Percentiles rank a stretch among this genome's conserved stretches.
phyloP scores from a whole-genome alignment of 2,329 filamentous ascomycete species.

The Neofusicoccum umdonicola region DNA sequence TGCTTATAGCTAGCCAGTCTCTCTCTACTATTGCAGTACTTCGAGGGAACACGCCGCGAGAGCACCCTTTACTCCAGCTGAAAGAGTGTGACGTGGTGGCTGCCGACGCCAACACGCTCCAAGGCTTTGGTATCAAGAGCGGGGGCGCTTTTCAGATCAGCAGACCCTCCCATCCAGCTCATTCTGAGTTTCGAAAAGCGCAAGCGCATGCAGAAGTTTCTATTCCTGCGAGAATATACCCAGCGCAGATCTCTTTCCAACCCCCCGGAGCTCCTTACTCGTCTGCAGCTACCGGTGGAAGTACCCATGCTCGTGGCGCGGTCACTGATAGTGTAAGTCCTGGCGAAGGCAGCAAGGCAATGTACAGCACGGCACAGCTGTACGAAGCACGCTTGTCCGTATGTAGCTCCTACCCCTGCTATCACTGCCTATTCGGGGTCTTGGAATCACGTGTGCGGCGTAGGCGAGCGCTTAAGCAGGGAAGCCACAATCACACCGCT shows the following conservation, averaged over 20 bases:
- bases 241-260: not conserved
- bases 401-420: not conserved
- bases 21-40: too few species aligned
- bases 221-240: not conserved
- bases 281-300: too few species aligned
- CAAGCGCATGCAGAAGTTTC: not conserved
- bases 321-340: not conserved
- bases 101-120: not conserved
- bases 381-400: not conserved
- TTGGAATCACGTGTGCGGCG: conserved; percentile 8
- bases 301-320: not conserved
- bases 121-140: not conserved
- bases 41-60: too few species aligned
- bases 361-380: not conserved
- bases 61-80: not conserved
- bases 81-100: not conserved
- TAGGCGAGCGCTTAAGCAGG: conserved; percentile 5
- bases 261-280: not conserved
- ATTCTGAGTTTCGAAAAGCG: not conserved
- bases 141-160: not conserved
- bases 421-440: not conserved
- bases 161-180: not conserved
- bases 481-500: not conserved
- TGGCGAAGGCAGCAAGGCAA: not conserved
- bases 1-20: too few species aligned